Conservation (phyloP, 345 rosid genomes). For the Syzygium aromaticum region DNA sequence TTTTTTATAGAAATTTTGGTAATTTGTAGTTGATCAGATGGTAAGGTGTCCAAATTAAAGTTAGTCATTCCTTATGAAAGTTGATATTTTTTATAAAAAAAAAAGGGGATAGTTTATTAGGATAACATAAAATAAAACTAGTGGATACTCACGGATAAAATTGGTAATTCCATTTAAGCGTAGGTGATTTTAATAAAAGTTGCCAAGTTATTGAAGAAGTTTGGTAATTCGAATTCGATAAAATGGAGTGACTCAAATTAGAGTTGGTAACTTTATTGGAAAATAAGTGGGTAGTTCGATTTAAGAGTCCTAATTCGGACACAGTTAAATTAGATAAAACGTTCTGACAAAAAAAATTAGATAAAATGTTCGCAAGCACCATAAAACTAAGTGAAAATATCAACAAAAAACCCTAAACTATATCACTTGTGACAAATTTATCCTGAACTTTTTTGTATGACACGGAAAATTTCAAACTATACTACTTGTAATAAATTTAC, state of each 20-base stretch:
- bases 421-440: no score
- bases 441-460: no score
- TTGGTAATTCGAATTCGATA: no score
- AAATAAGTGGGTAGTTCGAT: not conserved
- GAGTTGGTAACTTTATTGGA: no score
- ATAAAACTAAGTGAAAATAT: not conserved
- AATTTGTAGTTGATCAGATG: not conserved
- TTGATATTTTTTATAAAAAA: not conserved
- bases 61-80: not conserved
- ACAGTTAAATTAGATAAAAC: no score
- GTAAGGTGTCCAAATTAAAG: not conserved
- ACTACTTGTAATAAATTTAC: no score
- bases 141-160: not conserved
- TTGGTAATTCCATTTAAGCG: not conserved
- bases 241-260: not conserved
- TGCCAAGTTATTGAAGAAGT: not conserved
- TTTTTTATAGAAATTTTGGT: not conserved
- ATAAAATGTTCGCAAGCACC: not conserved
- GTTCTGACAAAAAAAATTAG: no score
- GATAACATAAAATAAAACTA: not conserved
- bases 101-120: not conserved
- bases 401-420: no score
- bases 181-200: not conserved
- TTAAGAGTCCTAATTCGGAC: not conserved
- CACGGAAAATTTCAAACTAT: no score